phyloP scores from a whole-genome alignment of 2,329 filamentous ascomycete genomes.

The Diaporthe batatas region DNA sequence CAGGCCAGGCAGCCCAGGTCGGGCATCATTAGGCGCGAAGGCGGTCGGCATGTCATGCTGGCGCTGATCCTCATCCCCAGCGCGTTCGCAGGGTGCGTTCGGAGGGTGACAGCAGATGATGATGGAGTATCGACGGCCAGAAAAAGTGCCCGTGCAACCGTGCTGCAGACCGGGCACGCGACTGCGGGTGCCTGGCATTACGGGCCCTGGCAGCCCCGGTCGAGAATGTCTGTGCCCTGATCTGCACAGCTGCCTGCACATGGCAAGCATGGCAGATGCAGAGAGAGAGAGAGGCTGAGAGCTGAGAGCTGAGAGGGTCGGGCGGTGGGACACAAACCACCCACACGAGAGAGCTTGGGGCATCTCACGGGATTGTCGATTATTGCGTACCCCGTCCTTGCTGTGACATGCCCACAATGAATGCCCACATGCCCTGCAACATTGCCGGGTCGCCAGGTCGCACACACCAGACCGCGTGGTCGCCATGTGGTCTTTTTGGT shows the following conservation, averaged over 20 bases:
- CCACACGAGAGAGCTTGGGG: background rate
- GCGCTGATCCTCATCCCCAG: constrained; percentile 28
- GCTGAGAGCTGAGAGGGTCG: background rate
- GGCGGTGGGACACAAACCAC: constrained; percentile 8
- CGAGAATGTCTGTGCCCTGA: constrained; percentile 27
- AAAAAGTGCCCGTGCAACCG: background rate
- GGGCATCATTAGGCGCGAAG: constrained; percentile 29
- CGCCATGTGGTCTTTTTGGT: constrained; percentile 31
- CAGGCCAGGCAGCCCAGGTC: background rate
- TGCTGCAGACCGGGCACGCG: background rate
- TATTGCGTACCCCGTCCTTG: constrained; percentile 22
- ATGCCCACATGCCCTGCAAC: constrained; percentile 21
- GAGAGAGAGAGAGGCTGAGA: background rate
- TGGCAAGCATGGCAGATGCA: constrained; percentile 12
- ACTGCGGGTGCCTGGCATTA: constrained; percentile 11
- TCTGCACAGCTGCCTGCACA: constrained; percentile 14
- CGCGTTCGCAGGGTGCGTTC: no score
- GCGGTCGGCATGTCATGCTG: background rate
- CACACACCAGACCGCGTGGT: constrained; percentile 25
- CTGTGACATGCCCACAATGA: constrained; percentile 20
- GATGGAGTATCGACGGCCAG: background rate
- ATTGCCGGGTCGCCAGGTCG: constrained; percentile 27
- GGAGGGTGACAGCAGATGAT: background rate
- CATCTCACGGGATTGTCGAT: background rate
- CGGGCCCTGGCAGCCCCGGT: background rate